Base-by-base conservation (phyloP, 768 basidiomycete genomes). In the Lentinula edodes region DNA sequence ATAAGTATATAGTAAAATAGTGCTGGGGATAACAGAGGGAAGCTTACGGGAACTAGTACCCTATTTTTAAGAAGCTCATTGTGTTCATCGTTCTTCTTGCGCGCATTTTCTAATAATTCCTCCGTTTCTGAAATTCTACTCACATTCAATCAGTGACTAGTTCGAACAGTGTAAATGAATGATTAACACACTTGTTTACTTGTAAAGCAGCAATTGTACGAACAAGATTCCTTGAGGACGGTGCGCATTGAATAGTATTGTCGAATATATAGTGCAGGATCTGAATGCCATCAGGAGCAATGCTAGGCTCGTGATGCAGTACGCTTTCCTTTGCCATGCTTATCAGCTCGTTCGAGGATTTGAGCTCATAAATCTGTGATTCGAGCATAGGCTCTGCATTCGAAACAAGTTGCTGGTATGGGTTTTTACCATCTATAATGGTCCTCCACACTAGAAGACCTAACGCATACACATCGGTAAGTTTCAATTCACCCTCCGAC, bases 391-490 rank as follows among this genome's bases (percentile, higher is more conserved):
- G 42, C 13, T 48, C 42, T 45, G 39, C 23, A 45, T 46, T 20
- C 5, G 57, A 45, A 6, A 28, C 28, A 28, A 3, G 23, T 5
- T 2, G 7, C 15, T 15, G 41, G n/a, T 41, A 58, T 5, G 57
- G 57, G 38, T 56, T 56, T 32, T 51, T 9, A 6, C 62, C 62
- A n/a, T 63, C 62, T 8, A 63, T n/a, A 1, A 63, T 48, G 8
- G 41, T 42, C 10, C 62, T 50, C 62, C 62, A 63, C 15, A 60
- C 54, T 2, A 63, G 28, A 15, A 63, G 52, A 3, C 62, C 62
- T 16, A 63, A 38, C 6, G 62, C 45, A 51, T 63, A 63, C 3
- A 63, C 59, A 45, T 63, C 62, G 20, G 62, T 63, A 28, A 28
- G 18, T 23, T 63, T 63, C 34, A 63, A 36, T 45, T 52, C 59